Conservation (phyloP, 2,329 filamentous ascomycete genomes). For the Clonostachys chloroleuca region DNA sequence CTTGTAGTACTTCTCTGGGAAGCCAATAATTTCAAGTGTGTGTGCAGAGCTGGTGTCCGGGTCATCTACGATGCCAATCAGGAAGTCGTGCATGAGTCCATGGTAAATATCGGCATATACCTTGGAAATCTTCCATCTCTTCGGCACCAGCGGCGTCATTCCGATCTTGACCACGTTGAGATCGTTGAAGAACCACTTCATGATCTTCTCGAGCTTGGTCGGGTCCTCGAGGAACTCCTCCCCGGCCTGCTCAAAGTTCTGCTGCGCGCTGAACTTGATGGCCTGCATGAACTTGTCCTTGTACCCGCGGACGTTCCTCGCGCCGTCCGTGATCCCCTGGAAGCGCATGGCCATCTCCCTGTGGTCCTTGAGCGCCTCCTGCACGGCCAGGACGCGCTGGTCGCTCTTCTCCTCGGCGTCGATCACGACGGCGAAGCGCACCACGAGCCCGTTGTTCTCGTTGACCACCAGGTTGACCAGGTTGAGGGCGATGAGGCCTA, state of each 20-base stretch:
- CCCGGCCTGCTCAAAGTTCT: constrained; percentile 68
- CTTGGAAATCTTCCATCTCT: constrained; percentile 92
- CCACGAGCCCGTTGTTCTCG: constrained; percentile 85
- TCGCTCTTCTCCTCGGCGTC: constrained; percentile 97
- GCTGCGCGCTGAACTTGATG: constrained; percentile 68
- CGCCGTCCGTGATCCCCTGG: constrained; percentile 90
- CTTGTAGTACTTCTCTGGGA: constrained; percentile 92
- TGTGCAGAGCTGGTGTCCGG: constrained; percentile 80
- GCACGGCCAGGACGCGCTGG: constrained; percentile 81
- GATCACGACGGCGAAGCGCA: constrained; percentile 86
- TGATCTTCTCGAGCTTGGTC: constrained; percentile 74
- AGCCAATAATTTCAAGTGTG: constrained; percentile 88
- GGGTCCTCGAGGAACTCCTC: constrained; percentile 81
- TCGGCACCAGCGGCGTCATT: constrained; percentile 88
- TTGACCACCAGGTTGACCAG: constrained; percentile 82
- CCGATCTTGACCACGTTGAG: constrained; percentile 90
- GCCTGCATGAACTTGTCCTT: constrained; percentile 91
- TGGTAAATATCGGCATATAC: constrained; percentile 92
- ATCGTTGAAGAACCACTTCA: constrained; percentile 98
- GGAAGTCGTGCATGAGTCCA: constrained; percentile 89
- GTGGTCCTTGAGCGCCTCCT: constrained; percentile 93
- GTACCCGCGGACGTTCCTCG: constrained; percentile 89
- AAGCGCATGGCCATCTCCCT: constrained; percentile 91
- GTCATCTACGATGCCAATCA: constrained; percentile 79
- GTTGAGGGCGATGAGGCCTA: constrained; percentile 84